Conservation (phyloP, 176 grass and related monocot species). For the Otatea glauca region DNA sequence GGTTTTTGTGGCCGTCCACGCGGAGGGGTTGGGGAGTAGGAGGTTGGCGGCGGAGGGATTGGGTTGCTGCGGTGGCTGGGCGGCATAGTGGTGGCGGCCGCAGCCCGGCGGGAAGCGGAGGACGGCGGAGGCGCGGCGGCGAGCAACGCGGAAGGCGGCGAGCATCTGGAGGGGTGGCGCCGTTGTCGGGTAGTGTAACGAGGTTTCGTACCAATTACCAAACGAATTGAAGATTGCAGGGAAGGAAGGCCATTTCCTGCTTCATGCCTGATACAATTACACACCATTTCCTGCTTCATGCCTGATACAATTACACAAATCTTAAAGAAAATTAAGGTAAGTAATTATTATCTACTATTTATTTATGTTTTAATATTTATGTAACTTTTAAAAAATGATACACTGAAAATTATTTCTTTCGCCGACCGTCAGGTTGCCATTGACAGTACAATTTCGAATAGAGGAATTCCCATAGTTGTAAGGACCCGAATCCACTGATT, state of each 20-base stretch:
- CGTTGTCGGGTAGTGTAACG: neutral
- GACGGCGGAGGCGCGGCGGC: conserved; percentile 34
- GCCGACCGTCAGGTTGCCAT: too few relatives aligned
- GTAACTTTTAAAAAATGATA: too few relatives aligned
- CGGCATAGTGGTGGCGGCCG: conserved; percentile 17
- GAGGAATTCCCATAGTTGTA: too few relatives aligned
- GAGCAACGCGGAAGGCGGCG: neutral
- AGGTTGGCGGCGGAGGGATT: neutral
- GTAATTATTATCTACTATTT: too few relatives aligned
- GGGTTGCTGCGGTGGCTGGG: neutral
- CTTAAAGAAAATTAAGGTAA: too few relatives aligned
- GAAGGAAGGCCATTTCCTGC: neutral
- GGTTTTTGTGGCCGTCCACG: conserved; percentile 15
- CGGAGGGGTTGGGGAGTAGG: conserved; percentile 2
- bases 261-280: too few relatives aligned
- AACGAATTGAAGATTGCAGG: neutral
- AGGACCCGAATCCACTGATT: too few relatives aligned
- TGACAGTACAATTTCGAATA: too few relatives aligned
- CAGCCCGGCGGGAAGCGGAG: conserved; percentile 46
- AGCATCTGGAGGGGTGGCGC: neutral
- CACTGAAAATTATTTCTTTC: too few relatives aligned
- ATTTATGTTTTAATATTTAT: too few relatives aligned
- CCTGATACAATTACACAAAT: too few relatives aligned
- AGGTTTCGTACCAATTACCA: neutral
- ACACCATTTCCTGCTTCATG: too few relatives aligned